Evolutionary conservation across 2,329 filamentous ascomycete species (phyloP), one percentile per base, ranked within the genome.

Genomic region (Diaporthe sp.): DNA sequence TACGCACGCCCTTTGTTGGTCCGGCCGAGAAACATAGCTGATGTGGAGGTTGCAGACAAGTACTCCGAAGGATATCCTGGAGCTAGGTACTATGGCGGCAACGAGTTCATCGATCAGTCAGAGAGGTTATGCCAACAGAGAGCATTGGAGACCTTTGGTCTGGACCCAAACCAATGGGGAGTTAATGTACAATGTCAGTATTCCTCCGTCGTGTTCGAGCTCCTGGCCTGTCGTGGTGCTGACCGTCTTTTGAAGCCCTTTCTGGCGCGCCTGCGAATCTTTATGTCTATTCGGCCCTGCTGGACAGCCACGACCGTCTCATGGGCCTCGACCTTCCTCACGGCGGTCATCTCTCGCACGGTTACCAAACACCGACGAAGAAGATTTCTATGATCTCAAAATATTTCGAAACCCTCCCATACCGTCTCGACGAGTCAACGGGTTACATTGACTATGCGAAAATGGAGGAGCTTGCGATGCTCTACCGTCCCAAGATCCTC

Each of bases 371-470:
- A 28, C 95, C 97, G 4, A 93, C 93, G 72, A 95, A 93, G 85
- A 96, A 96, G 90, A 98, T 99, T 84, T 98, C 96, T n/a, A 95
- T 96, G 81, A 93, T 99, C 79, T 98, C 96, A 75, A 98, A 98
- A 84, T 99, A 99, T 88, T 99, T 99, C 84, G 97, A 99, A 88
- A 99, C 97, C 49, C 88, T 99, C 78, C 97, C 97, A 7, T 99
- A 99, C 89, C 93, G 95, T 76, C 90, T 98, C 73, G 92, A 98
- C 87, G 94, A 97, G 82, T 89, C 92, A 78, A 98, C 96, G 8
- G 97, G 97, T 76, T 89, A 96, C 80, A 99, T 99, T 82, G 96
- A 99, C 88, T 99, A 99, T 85, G 93, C 95, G 82, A 94, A 94
- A 83, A 90, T 99, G 72, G 96, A 98, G 85, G 92, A 97, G 84